Percentiles rank a stretch among this genome's conserved stretches.
phyloP scores from a whole-genome alignment of 148 eudicot genomes.

The Rhododendron ferrugineum region DNA sequence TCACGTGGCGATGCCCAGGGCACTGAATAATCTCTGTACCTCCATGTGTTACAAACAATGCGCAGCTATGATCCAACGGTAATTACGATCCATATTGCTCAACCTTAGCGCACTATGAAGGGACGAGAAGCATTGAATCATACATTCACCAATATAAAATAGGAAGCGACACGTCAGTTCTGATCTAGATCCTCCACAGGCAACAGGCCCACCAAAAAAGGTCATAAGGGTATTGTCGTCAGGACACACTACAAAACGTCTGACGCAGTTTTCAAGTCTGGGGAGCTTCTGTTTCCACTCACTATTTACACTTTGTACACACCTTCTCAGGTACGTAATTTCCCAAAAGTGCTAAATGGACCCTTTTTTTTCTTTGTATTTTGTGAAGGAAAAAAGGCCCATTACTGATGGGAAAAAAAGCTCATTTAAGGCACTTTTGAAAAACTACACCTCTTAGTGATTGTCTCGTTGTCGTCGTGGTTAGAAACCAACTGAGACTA shows the following conservation, averaged over 20 bases:
- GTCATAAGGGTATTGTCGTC: conserved; percentile 18
- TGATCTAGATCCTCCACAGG: not conserved
- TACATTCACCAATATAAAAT: not conserved
- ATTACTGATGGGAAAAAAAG: too few species aligned
- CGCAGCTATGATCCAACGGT: not conserved
- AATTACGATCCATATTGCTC: not conserved
- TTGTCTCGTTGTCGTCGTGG: too few species aligned
- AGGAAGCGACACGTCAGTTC: not conserved
- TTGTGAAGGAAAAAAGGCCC: not conserved
- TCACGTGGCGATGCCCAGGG: too few species aligned
- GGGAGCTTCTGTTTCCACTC: not conserved
- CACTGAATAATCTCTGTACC: too few species aligned
- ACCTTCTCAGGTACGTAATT: not conserved
- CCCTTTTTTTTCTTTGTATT: not conserved
- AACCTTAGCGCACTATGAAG: not conserved
- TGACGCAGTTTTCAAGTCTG: conserved; percentile 13
- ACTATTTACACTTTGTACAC: not conserved
- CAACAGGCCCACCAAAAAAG: not conserved
- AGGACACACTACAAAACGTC: not conserved
- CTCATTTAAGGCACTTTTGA: not conserved
- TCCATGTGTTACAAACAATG: too few species aligned
- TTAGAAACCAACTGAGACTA: too few species aligned
- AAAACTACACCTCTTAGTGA: too few species aligned
- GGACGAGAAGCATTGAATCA: not conserved
- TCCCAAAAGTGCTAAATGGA: not conserved